Evolutionary conservation across 2,329 filamentous ascomycete genomes (phyloP).

Genomic region (Cytospora piceicola): DNA sequence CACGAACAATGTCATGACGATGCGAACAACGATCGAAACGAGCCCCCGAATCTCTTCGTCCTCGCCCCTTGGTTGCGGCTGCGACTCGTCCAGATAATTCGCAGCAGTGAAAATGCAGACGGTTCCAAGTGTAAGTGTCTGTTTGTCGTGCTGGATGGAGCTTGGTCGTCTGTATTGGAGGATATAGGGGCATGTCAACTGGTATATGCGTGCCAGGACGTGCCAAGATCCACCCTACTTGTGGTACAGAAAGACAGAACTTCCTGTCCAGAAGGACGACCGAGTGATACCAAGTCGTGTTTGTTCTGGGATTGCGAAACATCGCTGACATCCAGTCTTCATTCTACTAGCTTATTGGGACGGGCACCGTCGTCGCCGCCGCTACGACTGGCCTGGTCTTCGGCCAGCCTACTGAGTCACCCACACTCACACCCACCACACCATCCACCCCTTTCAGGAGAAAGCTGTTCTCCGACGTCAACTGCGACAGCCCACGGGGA

Average conservation of each 20-base stretch:
- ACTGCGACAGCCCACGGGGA: slow-evolving; percentile 29
- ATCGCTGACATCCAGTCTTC: slow-evolving; percentile 16
- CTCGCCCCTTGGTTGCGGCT: slow-evolving; percentile 38
- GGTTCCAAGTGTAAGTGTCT: slow-evolving; percentile 51
- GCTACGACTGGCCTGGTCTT: slow-evolving; percentile 63
- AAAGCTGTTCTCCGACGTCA: slow-evolving; percentile 38
- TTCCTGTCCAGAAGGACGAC: slow-evolving; percentile 7
- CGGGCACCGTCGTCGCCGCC: slow-evolving; percentile 64
- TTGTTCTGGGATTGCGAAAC: not conserved
- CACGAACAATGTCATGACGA: slow-evolving; percentile 43
- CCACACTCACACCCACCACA: slow-evolving; percentile 37
- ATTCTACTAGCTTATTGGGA: slow-evolving; percentile 58
- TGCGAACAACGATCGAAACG: slow-evolving; percentile 42
- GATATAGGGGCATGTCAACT: slow-evolving; percentile 10
- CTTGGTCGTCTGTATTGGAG: slow-evolving; percentile 10
- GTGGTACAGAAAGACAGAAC: not conserved
- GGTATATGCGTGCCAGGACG: slow-evolving; percentile 9
- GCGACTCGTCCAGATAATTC: slow-evolving; percentile 38
- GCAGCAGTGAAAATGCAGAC: slow-evolving; percentile 44
- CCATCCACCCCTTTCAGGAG: slow-evolving; percentile 40
- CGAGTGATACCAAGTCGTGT: not conserved
- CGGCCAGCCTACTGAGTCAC: slow-evolving; percentile 53
- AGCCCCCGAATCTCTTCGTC: slow-evolving; percentile 39
- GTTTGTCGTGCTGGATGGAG: not conserved
- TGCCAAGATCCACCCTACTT: not conserved